Evolutionary conservation across 2,329 filamentous ascomycete genomes (phyloP).

Genomic region (Madurella mycetomatis): DNA sequence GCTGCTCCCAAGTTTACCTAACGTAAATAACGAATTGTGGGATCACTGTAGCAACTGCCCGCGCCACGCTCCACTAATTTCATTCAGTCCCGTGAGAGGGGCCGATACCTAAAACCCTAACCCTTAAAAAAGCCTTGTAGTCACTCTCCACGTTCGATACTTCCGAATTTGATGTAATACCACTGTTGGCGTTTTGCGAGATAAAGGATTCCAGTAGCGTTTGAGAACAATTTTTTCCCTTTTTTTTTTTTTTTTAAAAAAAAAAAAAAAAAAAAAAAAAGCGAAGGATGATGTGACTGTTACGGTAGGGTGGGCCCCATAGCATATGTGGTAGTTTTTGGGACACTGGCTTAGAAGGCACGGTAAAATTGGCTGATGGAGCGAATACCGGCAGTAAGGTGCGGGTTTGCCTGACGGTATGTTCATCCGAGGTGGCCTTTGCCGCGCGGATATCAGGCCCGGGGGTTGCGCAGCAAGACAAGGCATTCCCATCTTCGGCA

Average conservation of each 20-base stretch:
- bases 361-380: constrained; percentile 10
- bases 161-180: no score
- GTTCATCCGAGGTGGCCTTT: constrained; percentile 60
- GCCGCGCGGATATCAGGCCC: constrained; percentile 75
- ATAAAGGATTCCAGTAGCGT: no score
- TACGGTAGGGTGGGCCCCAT: no score
- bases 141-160: no score
- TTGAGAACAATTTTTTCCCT: no score
- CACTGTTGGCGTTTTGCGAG: no score
- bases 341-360: constrained; percentile 20
- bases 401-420: constrained; percentile 40
- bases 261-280: no score
- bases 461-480: constrained; percentile 81
- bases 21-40: not conserved
- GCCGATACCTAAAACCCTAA: not conserved
- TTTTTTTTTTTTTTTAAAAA: no score
- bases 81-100: no score
- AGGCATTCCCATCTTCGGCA: constrained; percentile 28
- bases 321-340: no score
- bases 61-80: not conserved
- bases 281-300: no score
- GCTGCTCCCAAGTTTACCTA: constrained; percentile 8
- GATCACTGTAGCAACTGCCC: constrained; percentile 22
- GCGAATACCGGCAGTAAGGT: constrained; percentile 13
- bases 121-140: no score